Percentiles rank a stretch among this genome's conserved stretches.
Evolutionary conservation across 306 rosid genomes (phyloP).

Genomic region (cucumber (Cucumis sativus)): DNA sequence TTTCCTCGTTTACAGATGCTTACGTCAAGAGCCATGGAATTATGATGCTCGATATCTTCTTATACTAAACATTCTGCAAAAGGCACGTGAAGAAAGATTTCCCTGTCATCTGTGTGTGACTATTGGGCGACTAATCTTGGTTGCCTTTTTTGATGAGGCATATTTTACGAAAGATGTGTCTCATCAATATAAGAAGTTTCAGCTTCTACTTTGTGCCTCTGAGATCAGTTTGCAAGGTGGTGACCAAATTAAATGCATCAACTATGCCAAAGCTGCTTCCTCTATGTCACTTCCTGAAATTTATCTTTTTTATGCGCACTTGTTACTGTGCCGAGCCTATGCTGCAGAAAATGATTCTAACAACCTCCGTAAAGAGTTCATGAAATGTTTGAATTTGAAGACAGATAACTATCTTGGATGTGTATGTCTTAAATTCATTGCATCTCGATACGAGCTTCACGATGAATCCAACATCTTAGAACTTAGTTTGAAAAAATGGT

Average conservation of each 20-base stretch:
- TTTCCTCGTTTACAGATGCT: slow-evolving; percentile 38
- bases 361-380: slow-evolving; percentile 45
- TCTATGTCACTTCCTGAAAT: slow-evolving; percentile 44
- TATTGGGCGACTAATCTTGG: slow-evolving; percentile 46
- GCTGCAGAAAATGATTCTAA: slow-evolving; percentile 42
- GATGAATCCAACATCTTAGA: slow-evolving; percentile 34
- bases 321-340: slow-evolving; percentile 63
- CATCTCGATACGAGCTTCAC: slow-evolving; percentile 32
- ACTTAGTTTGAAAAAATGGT: slow-evolving; percentile 32
- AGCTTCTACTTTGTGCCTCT: slow-evolving; percentile 80
- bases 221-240: slow-evolving; percentile 76
- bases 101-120: slow-evolving; percentile 50
- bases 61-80: slow-evolving; percentile 66
- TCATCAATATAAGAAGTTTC: slow-evolving; percentile 49
- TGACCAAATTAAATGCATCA: slow-evolving; percentile 37
- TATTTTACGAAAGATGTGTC: slow-evolving; percentile 24
- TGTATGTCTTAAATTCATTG: slow-evolving; percentile 73
- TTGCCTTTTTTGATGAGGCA: slow-evolving; percentile 47
- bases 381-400: slow-evolving; percentile 55
- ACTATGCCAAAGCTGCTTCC: slow-evolving; percentile 57
- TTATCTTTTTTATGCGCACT: slow-evolving; percentile 63
- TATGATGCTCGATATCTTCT: slow-evolving; percentile 60
- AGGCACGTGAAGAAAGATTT: slow-evolving; percentile 87
- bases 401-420: slow-evolving; percentile 66
- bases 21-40: slow-evolving; percentile 82